A percentile compares a stretch with the other conserved stretches of the same genome.
These are phyloP conservation scores for Lithohypha guttulata DNA, from an alignment of 2,329 filamentous ascomycete species.

Conservation along the genomic window DNA sequence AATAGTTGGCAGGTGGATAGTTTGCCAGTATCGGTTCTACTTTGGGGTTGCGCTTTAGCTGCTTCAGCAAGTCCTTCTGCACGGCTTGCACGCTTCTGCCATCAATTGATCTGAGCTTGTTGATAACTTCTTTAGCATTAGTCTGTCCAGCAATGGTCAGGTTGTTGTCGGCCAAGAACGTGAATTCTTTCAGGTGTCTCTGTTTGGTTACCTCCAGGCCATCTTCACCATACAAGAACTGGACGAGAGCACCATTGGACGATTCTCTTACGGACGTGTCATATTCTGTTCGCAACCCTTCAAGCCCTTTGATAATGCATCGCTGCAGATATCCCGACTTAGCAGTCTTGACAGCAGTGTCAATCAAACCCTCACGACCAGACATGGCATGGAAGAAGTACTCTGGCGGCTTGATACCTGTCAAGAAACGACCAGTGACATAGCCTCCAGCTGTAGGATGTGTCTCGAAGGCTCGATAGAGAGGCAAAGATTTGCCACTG, in stretches of 20 bases:
- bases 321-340: conserved; percentile 92
- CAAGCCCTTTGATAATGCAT: conserved; percentile 97
- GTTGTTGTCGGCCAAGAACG: conserved; percentile 80
- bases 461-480: conserved; percentile 86
- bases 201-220: conserved; percentile 90
- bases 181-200: conserved; percentile 80
- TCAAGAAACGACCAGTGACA: conserved; percentile 92
- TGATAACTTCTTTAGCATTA: conserved; percentile 45
- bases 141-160: conserved; percentile 68
- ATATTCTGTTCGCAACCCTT: conserved; percentile 83
- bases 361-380: conserved; percentile 92
- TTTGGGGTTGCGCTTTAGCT: conserved; percentile 34
- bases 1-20: conserved; percentile 65
- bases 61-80: conserved; percentile 56
- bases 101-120: conserved; percentile 8
- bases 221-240: conserved; percentile 95
- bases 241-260: conserved; percentile 81
- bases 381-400: conserved; percentile 99
- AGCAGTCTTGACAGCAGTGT: conserved; percentile 97
- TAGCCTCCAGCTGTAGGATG: conserved; percentile 84
- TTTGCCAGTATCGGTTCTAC: conserved; percentile 66
- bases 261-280: conserved; percentile 82
- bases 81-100: conserved; percentile 24
- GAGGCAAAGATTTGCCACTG: conserved; percentile 89
- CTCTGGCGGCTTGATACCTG: conserved; percentile 90